phyloP scores from a whole-genome alignment of 768 basidiomycete genomes.

The Leccinellum albellum region DNA sequence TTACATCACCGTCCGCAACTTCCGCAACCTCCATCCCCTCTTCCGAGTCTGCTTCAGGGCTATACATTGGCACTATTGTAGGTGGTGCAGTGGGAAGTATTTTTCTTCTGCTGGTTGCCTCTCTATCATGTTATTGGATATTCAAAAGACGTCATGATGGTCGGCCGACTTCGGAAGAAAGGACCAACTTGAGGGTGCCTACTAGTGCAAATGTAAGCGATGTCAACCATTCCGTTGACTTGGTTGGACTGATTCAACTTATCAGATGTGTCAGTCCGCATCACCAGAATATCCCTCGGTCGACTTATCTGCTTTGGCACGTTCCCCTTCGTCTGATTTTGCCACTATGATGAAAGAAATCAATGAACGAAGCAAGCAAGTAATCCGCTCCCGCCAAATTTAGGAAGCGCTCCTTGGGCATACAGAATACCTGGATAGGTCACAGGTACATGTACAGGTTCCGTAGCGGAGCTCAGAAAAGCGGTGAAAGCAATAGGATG shows the following conservation, averaged over 20 bases:
- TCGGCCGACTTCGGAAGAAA: neutral
- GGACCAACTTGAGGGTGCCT: neutral
- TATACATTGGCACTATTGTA: neutral
- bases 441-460: too few species aligned
- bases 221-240: neutral
- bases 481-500: too few species aligned
- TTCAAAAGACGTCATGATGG: neutral
- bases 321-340: neutral
- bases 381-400: too few species aligned
- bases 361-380: neutral
- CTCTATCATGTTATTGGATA: neutral
- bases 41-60: neutral
- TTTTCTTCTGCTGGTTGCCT: neutral
- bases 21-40: neutral
- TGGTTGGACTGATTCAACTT: neutral
- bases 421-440: too few species aligned
- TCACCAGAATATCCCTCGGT: neutral
- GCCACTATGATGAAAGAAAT: neutral
- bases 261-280: neutral
- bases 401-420: too few species aligned
- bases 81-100: slow-evolving; percentile 9
- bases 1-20: neutral
- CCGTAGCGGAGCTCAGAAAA: too few species aligned
- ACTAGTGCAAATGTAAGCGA: neutral
- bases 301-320: neutral